phyloP scores from a whole-genome alignment of 805 yeast genomes.

The Dipodascus geniculatus region DNA sequence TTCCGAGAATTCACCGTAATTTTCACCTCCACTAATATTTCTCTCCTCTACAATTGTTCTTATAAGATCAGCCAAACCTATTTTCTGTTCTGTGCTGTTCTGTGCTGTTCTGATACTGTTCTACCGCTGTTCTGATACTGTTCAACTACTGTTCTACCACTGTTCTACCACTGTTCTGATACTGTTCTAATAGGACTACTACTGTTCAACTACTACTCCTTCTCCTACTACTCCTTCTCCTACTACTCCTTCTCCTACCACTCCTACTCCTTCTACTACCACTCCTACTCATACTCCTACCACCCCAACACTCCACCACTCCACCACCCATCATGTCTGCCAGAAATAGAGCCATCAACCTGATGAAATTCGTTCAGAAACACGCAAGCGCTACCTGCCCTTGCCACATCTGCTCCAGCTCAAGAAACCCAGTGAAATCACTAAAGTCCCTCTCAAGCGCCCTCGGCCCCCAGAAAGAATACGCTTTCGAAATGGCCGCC shows the following conservation, averaged over 20 bases:
- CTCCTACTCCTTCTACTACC: no score
- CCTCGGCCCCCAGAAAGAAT: conserved; percentile 19
- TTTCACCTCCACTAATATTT: not conserved
- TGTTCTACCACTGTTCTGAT: no score
- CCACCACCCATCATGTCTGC: not conserved
- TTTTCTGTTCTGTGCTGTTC: no score
- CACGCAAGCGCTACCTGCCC: conserved; percentile 1
- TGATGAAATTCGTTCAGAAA: not conserved
- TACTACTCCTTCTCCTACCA: no score
- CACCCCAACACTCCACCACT: not conserved
- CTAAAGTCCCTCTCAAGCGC: conserved; percentile 2
- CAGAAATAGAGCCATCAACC: not conserved
- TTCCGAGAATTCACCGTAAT: not conserved
- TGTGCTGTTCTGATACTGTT: no score
- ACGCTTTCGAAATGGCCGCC: conserved; percentile 31
- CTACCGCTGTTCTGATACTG: no score
- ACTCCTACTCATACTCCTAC: not conserved
- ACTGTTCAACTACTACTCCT: no score
- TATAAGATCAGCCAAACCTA: no score
- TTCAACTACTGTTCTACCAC: no score
- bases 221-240: no score
- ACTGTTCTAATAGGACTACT: no score
- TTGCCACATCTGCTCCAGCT: not conserved
- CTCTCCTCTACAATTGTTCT: not conserved
- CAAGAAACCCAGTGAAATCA: conserved; percentile 3